Conservation (phyloP, 371 early-diverging fungal genomes). For the Rhizopus delemar region DNA sequence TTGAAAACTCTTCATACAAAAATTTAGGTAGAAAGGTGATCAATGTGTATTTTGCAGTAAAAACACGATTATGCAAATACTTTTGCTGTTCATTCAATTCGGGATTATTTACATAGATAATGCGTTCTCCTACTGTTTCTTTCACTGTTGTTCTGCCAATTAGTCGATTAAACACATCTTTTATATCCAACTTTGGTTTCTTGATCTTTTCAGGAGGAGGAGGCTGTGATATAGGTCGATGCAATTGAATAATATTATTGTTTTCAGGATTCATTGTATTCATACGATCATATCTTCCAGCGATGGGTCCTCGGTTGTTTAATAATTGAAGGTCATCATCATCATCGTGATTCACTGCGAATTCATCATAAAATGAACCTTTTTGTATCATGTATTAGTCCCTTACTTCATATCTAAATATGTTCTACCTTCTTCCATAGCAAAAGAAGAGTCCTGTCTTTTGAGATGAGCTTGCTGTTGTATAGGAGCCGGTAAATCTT, state of each 20-base stretch:
- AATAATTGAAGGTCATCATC: conserved; percentile 50
- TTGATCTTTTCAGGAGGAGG: conserved; percentile 13
- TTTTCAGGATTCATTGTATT: background rate
- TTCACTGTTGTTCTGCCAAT: conserved; percentile 30
- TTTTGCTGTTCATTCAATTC: conserved; percentile 70
- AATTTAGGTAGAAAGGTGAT: conserved; percentile 91
- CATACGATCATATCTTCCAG: conserved; percentile 25
- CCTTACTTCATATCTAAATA: background rate
- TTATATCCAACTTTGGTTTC: conserved; percentile 14
- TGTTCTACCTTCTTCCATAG: conserved; percentile 28
- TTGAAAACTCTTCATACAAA: conserved; percentile 91
- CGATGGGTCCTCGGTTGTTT: conserved; percentile 47
- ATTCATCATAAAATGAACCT: conserved; percentile 51
- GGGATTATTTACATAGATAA: conserved; percentile 84
- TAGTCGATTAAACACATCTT: conserved; percentile 21
- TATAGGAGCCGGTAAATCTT: conserved; percentile 17
- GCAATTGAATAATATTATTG: conserved; percentile 10
- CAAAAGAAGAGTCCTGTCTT: conserved; percentile 32
- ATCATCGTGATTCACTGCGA: conserved; percentile 36
- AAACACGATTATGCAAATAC: conserved; percentile 84
- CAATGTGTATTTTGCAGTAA: conserved; percentile 89
- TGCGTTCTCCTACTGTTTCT: conserved; percentile 60
- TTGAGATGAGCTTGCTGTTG: conserved; percentile 19
- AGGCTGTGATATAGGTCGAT: conserved; percentile 19
- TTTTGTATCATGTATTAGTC: conserved; percentile 1